A percentile compares a stretch with the other conserved stretches of the same genome.
These are phyloP conservation scores for Amphibolis antarctica DNA, from an alignment of 106 monocot genomes.

Conservation along the genomic window DNA sequence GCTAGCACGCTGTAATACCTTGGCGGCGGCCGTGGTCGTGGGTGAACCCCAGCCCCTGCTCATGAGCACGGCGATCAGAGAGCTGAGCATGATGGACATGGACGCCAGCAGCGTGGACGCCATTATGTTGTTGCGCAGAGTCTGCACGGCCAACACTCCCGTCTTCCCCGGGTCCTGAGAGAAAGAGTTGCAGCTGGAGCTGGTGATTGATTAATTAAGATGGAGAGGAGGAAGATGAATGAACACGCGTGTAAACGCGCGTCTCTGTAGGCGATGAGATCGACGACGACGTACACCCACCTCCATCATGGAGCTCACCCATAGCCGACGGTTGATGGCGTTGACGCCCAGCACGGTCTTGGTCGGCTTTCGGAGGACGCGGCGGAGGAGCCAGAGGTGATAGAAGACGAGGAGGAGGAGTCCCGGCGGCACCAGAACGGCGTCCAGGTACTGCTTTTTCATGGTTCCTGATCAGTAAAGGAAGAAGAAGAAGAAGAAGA, in stretches of 20 bases:
- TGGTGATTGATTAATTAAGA: background rate
- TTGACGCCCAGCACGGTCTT: conserved; percentile 73
- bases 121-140: conserved; percentile 78
- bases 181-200: background rate
- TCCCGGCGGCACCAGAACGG: conserved; percentile 39
- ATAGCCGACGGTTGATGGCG: conserved; percentile 57
- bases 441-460: conserved; percentile 36
- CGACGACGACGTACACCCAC: conserved; percentile 6
- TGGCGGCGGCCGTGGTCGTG: background rate
- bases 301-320: conserved; percentile 71
- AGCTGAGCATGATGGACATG: conserved; percentile 54
- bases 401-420: conserved; percentile 32
- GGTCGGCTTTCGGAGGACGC: conserved; percentile 28
- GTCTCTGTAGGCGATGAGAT: background rate
- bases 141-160: conserved; percentile 5
- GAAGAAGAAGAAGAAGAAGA: too few species aligned
- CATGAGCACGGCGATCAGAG: conserved; percentile 56
- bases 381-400: conserved; percentile 54
- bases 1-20: too few species aligned
- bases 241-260: too few species aligned
- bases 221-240: too few species aligned
- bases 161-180: conserved; percentile 4
- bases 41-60: conserved; percentile 7
- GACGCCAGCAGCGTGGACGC: conserved; percentile 65
- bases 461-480: conserved; percentile 5